Percentiles rank a stretch among this genome's conserved stretches.
Conservation (phyloP, 2,329 filamentous ascomycete genomes). For the Colletotrichum sp. region DNA sequence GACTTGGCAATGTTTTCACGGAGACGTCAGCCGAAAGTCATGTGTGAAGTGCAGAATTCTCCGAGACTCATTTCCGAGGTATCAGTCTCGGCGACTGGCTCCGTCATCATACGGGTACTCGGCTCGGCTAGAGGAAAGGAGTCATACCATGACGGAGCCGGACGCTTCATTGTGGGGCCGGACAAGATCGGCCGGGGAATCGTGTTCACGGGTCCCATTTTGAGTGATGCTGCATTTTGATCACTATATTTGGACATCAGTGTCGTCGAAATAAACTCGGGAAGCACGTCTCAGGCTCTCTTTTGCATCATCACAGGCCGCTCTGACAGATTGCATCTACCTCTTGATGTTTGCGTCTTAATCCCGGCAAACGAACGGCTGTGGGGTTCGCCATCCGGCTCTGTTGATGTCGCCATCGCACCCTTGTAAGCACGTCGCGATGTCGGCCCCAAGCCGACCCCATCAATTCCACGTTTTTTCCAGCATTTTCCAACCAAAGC, state of each 20-base stretch:
- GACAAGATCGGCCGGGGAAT: not conserved
- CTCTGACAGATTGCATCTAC: not conserved
- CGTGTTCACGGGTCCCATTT: not conserved
- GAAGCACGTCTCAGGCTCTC: accelerated
- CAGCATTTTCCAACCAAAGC: not conserved
- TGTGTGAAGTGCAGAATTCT: too few relatives aligned
- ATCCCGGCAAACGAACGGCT: not conserved
- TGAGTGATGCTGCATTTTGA: not conserved
- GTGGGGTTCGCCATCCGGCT: not conserved
- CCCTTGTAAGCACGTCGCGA: slow-evolving; percentile 16
- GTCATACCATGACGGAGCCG: not conserved
- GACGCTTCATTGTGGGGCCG: not conserved
- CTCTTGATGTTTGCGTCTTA: not conserved
- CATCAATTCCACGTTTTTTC: not conserved
- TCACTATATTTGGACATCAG: not conserved
- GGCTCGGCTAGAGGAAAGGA: not conserved
- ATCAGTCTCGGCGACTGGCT: not conserved
- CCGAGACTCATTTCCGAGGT: too few relatives aligned
- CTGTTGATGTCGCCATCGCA: slow-evolving; percentile 13
- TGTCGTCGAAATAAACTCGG: not conserved
- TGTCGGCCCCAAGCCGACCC: not conserved
- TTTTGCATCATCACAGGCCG: not conserved
- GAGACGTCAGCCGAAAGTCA: too few relatives aligned
- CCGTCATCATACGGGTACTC: not conserved
- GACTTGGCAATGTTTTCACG: too few relatives aligned